These are phyloP conservation scores for Metarhizium rileyi DNA, from an alignment of 2,329 filamentous ascomycete species.

Conservation along the genomic window DNA sequence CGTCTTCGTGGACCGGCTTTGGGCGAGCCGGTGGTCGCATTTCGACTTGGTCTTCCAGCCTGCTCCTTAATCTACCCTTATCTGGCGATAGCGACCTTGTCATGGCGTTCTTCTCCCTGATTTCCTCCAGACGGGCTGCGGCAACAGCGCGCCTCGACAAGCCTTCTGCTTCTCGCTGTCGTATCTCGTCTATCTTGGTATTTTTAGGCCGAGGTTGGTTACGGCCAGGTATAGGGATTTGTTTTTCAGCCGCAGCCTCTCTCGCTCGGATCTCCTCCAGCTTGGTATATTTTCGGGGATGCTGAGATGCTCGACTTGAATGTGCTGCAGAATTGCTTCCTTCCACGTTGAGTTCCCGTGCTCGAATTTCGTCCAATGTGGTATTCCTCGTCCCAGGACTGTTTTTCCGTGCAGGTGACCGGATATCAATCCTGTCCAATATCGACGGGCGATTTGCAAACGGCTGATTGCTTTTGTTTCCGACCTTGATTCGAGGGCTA, in stretches of 20 bases:
- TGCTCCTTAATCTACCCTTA: slow-evolving; percentile 21
- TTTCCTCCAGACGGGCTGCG: slow-evolving; percentile 42
- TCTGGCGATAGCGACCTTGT: slow-evolving; percentile 34
- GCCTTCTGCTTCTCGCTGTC: slow-evolving; percentile 31
- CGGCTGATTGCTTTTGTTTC: slow-evolving; percentile 18
- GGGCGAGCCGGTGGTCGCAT: slow-evolving; percentile 9
- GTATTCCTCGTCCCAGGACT: slow-evolving; percentile 27
- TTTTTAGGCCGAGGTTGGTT: slow-evolving; percentile 24
- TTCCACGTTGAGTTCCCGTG: slow-evolving; percentile 28
- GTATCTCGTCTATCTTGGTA: slow-evolving; percentile 40
- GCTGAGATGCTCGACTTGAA: slow-evolving; percentile 5
- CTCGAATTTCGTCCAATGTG: slow-evolving; percentile 35
- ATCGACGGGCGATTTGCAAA: slow-evolving; percentile 24
- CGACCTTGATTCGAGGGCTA: slow-evolving; percentile 41
- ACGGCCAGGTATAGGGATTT: slow-evolving; percentile 21
- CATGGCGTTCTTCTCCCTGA: slow-evolving; percentile 38
- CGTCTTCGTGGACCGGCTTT: slow-evolving; percentile 11
- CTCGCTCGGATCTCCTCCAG: slow-evolving; percentile 27
- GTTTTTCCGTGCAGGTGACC: slow-evolving; percentile 17
- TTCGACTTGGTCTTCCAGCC: slow-evolving; percentile 12
- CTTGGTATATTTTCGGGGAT: slow-evolving; percentile 18
- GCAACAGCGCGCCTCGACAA: slow-evolving; percentile 37
- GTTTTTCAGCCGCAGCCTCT: slow-evolving; percentile 22
- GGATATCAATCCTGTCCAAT: slow-evolving; percentile 20
- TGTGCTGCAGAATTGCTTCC: slow-evolving; percentile 13